Evolutionary conservation across 345 rosid genomes (phyloP).

Genomic region (Mangifera indica): DNA sequence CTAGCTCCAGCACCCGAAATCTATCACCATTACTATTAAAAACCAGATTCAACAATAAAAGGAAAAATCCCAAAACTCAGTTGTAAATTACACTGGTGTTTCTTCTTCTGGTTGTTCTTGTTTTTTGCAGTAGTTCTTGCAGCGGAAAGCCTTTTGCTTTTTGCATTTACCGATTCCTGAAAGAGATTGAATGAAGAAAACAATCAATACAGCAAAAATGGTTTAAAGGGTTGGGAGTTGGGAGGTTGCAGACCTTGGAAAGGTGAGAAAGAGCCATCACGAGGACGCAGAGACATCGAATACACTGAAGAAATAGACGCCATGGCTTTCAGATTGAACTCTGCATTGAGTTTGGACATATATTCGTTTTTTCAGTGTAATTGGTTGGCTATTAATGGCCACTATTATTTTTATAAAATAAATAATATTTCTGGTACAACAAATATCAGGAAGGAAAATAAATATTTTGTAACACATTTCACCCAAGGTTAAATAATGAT

Average conservation of each 20-base stretch:
- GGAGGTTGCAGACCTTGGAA: constrained; percentile 14
- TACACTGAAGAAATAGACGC: constrained; percentile 51
- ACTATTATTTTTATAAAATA: too few relatives aligned
- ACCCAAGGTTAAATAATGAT: too few relatives aligned
- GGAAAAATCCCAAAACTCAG: neutral
- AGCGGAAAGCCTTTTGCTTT: constrained; percentile 24
- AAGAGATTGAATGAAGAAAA: neutral
- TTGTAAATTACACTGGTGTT: neutral
- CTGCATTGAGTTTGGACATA: neutral
- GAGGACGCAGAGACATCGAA: constrained; percentile 25
- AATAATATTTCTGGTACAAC: neutral
- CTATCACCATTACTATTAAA: constrained; percentile 10
- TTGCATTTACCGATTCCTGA: constrained; percentile 23
- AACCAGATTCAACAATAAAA: neutral
- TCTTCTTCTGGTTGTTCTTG: constrained; percentile 11
- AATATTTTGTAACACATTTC: too few relatives aligned
- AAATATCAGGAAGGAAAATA: neutral
- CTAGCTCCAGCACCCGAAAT: constrained; percentile 4
- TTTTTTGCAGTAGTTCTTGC: neutral
- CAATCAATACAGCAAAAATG: neutral
- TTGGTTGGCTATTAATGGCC: neutral
- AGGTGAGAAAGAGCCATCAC: constrained; percentile 24
- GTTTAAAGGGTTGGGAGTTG: constrained; percentile 10
- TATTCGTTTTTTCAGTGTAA: constrained; percentile 10
- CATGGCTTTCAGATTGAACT: constrained; percentile 37